phyloP scores from a whole-genome alignment of 805 yeast genomes.

The Barnettozyma pratensis region DNA sequence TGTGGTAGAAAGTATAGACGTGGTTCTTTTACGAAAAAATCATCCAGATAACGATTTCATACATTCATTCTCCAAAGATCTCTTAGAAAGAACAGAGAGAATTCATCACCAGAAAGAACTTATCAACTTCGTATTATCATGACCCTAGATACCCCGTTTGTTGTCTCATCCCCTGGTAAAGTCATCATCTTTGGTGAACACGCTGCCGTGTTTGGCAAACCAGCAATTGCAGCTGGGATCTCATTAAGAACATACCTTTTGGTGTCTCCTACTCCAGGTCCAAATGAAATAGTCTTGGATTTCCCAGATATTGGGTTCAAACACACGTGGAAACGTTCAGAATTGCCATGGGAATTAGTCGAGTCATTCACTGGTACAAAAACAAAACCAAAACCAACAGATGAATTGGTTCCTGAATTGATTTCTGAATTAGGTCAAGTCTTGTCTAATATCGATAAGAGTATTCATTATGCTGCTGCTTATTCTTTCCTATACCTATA shows the following conservation, averaged over 20 bases:
- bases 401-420: constrained; percentile 56
- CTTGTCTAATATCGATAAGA: constrained; percentile 41
- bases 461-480: constrained; percentile 72
- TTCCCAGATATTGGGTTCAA: constrained; percentile 78
- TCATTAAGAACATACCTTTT: constrained; percentile 78
- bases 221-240: constrained; percentile 94
- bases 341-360: constrained; percentile 54
- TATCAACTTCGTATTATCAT: background rate
- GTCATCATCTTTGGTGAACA: constrained; percentile 96
- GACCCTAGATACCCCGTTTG: constrained; percentile 41
- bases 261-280: constrained; percentile 42
- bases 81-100: too few species aligned
- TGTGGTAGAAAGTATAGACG: too few species aligned
- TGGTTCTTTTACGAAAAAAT: too few species aligned
- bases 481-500: constrained; percentile 79
- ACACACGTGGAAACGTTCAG: constrained; percentile 55
- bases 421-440: constrained; percentile 42
- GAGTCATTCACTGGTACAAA: constrained; percentile 13
- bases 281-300: constrained; percentile 51
- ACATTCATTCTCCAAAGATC: too few species aligned
- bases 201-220: constrained; percentile 88
- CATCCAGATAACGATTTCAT: too few species aligned
- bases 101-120: too few species aligned
- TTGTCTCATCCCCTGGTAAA: constrained; percentile 93
- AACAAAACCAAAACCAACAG: constrained; percentile 31